Conservation (phyloP, 768 basidiomycete genomes). For the Termitomyces heimii region DNA sequence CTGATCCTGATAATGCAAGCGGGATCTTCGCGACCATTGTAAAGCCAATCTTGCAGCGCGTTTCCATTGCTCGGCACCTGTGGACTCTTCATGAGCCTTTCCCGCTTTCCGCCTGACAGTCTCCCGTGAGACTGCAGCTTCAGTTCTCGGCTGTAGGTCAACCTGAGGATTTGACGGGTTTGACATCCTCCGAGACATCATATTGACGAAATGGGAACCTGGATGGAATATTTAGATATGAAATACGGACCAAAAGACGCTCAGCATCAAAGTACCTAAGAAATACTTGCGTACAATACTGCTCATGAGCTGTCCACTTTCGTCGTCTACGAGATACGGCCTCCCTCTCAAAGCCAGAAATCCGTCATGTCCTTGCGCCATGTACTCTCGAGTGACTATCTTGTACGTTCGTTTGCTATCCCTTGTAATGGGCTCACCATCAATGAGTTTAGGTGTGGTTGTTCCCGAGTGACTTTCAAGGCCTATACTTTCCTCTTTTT, state of each 20-base stretch:
- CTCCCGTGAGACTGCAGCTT: constrained; percentile 41
- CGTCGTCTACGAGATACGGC: constrained; percentile 73
- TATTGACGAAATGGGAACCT: constrained; percentile 76
- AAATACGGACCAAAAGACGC: background rate
- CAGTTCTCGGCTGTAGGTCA: constrained; percentile 37
- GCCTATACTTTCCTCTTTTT: constrained; percentile 25
- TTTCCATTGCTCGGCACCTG: constrained; percentile 40
- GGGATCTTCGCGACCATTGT: constrained; percentile 37
- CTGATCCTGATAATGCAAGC: constrained; percentile 50
- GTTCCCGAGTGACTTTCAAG: constrained; percentile 12
- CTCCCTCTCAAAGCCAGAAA: constrained; percentile 62
- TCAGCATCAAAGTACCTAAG: constrained; percentile 46
- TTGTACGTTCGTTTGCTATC: constrained; percentile 58
- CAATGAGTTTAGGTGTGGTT: constrained; percentile 28
- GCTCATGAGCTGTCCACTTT: constrained; percentile 75
- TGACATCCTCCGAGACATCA: constrained; percentile 38
- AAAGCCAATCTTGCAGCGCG: constrained; percentile 34
- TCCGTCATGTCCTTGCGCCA: constrained; percentile 83
- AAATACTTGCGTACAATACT: constrained; percentile 78
- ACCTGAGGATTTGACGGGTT: constrained; percentile 12
- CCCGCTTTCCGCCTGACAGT: constrained; percentile 27
- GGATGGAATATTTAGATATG: background rate
- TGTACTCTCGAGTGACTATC: constrained; percentile 82
- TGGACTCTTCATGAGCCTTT: constrained; percentile 13
- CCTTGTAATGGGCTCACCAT: constrained; percentile 49